These are phyloP conservation scores for Komagataea norvegica DNA, from an alignment of 1,139 yeast species.

Conservation along the genomic window DNA sequence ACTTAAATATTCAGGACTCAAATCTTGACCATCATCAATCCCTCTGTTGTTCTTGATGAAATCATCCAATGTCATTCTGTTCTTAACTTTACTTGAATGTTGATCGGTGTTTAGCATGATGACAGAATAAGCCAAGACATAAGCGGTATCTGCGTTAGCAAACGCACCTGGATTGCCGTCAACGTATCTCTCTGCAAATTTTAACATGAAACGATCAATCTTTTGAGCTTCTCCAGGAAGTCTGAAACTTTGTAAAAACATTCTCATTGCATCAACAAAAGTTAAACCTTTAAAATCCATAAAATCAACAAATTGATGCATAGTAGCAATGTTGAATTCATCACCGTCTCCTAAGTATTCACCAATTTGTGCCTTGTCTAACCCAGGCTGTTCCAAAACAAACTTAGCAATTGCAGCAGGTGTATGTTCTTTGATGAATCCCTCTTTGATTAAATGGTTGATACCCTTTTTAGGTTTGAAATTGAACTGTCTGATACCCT, in stretches of 20 bases:
- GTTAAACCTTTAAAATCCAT: constrained; percentile 68
- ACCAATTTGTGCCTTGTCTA: constrained; percentile 83
- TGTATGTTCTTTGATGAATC: constrained; percentile 55
- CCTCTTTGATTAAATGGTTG: constrained; percentile 51
- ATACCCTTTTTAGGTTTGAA: constrained; percentile 83
- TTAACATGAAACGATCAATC: constrained; percentile 92
- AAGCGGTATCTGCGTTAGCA: constrained; percentile 92
- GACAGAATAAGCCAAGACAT: constrained; percentile 86
- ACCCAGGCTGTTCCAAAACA: constrained; percentile 68
- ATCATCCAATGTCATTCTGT: constrained; percentile 82
- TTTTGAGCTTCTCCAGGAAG: constrained; percentile 98
- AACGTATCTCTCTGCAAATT: constrained; percentile 89
- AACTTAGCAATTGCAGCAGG: constrained; percentile 73
- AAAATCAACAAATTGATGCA: constrained; percentile 91
- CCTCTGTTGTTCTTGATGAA: constrained; percentile 84
- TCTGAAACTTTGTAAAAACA: constrained; percentile 80
- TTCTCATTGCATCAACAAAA: constrained; percentile 84
- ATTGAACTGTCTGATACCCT: constrained; percentile 76
- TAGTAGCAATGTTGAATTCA: constrained; percentile 67
- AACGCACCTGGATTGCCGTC: constrained; percentile 83
- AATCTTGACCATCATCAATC: constrained; percentile 86
- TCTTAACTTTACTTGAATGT: constrained; percentile 82
- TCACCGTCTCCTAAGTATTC: constrained; percentile 92
- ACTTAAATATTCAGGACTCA: constrained; percentile 68
- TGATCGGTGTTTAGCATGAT: constrained; percentile 91